phyloP scores from a whole-genome alignment of 208 protist genomes.

The Blastocrithidia nonstop region DNA sequence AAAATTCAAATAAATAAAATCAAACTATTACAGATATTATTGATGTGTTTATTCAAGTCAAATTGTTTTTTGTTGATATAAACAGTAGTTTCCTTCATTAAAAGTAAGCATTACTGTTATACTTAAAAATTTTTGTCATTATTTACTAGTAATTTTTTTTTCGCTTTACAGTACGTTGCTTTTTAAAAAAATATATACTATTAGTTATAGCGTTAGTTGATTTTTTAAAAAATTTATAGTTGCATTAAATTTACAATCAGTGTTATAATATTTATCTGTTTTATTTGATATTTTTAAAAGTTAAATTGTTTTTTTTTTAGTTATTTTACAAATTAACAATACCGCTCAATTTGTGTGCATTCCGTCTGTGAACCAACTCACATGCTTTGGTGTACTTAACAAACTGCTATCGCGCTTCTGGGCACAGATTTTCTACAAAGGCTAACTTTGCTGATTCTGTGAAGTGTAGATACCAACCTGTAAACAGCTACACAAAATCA shows the following conservation, averaged over 20 bases:
- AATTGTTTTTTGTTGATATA: too few species aligned
- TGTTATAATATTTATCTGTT: neutral
- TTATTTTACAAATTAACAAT: constrained; percentile 47
- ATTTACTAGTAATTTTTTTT: too few species aligned
- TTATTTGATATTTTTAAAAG: neutral
- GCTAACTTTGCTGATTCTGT: constrained; percentile 28
- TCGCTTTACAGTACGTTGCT: too few species aligned
- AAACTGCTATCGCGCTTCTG: constrained; percentile 55
- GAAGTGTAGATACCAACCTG: constrained; percentile 58
- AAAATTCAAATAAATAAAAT: too few species aligned
- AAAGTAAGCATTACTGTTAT: too few species aligned
- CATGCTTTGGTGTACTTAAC: constrained; percentile 43
- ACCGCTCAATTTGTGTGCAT: constrained; percentile 81
- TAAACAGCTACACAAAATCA: constrained; percentile 93
- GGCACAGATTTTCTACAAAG: constrained; percentile 24
- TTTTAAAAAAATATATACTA: too few species aligned
- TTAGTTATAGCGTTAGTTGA: too few species aligned
- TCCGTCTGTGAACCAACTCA: constrained; percentile 75
- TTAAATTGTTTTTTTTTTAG: neutral
- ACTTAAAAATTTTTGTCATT: too few species aligned
- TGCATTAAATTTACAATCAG: neutral
- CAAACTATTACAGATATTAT: too few species aligned
- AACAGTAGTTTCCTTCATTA: too few species aligned
- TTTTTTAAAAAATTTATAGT: too few species aligned
- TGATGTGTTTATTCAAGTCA: too few species aligned